A percentile compares a stretch with the other conserved stretches of the same genome.
Conservation (phyloP, 345 rosid genomes). For the Melastoma malabathricum region DNA sequence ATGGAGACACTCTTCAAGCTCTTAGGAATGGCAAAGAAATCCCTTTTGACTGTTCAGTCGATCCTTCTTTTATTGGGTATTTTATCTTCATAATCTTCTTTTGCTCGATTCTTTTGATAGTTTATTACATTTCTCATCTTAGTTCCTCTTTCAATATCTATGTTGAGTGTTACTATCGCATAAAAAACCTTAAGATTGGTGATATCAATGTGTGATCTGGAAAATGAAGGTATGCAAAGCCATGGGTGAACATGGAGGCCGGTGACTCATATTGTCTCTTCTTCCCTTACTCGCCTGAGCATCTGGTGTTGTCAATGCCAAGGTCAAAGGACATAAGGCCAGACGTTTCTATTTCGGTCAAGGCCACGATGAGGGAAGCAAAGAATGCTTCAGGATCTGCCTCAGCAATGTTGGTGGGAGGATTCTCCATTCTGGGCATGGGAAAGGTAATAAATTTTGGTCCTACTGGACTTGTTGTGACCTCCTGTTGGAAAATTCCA, state of each 20-base stretch:
- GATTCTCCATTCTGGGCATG: slow-evolving; percentile 61
- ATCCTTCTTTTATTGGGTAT: slow-evolving; percentile 80
- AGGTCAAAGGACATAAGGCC: slow-evolving; percentile 41
- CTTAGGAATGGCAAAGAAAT: slow-evolving; percentile 23
- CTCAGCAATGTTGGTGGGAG: slow-evolving; percentile 77
- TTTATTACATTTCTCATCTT: slow-evolving; percentile 7
- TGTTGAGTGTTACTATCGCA: no score
- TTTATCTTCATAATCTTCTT: slow-evolving; percentile 7
- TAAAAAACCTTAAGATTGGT: no score
- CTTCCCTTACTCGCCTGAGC: slow-evolving; percentile 85
- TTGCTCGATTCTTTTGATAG: neutral
- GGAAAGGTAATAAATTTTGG: slow-evolving; percentile 34
- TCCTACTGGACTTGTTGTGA: neutral
- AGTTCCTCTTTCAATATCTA: neutral
- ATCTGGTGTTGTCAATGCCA: slow-evolving; percentile 47
- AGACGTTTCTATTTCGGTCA: slow-evolving; percentile 43
- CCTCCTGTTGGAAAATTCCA: no score
- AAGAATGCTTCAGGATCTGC: slow-evolving; percentile 57
- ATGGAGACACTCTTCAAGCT: slow-evolving; percentile 15
- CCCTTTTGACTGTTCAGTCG: slow-evolving; percentile 51
- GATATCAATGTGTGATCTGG: neutral
- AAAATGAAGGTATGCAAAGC: slow-evolving; percentile 62
- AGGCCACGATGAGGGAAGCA: slow-evolving; percentile 44
- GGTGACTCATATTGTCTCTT: slow-evolving; percentile 57
- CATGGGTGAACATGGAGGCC: slow-evolving; percentile 47